phyloP scores from a whole-genome alignment of 495 filamentous ascomycete species.

The Clohesyomyces aquaticus region DNA sequence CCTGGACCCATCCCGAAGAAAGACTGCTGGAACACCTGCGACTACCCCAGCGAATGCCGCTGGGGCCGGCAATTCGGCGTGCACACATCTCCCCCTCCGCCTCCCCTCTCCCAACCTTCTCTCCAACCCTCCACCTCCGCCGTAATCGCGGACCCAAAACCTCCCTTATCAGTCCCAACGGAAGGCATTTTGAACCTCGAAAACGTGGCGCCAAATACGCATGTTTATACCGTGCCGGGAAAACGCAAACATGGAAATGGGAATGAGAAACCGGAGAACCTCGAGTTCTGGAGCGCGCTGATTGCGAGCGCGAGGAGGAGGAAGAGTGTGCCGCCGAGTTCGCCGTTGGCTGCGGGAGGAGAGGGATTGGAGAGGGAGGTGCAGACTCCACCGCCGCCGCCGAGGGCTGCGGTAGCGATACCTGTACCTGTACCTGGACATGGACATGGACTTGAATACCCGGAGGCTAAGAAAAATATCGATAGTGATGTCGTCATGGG shows the following conservation, averaged over 20 bases:
- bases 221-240: background rate
- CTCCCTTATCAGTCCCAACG: background rate
- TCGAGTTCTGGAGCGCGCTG: conserved; percentile 38
- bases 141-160: too few species aligned
- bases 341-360: conserved; percentile 20
- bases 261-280: conserved; percentile 26
- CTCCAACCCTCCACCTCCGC: background rate
- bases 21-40: conserved; percentile 46
- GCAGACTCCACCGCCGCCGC: too few species aligned
- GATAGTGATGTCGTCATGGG: conserved; percentile 10
- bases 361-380: too few species aligned
- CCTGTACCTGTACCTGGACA: too few species aligned
- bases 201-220: conserved; percentile 5
- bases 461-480: background rate
- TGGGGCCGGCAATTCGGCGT: conserved; percentile 44
- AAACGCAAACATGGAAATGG: too few species aligned
- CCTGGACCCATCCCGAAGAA: conserved; percentile 23
- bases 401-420: too few species aligned
- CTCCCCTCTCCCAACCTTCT: conserved; percentile 1
- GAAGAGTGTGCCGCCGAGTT: conserved; percentile 18
- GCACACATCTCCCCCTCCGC: conserved; percentile 30
- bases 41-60: conserved; percentile 49
- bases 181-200: conserved; percentile 28
- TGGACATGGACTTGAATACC: background rate
- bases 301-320: conserved; percentile 33